These are phyloP conservation scores for Naganishia vaughanmartiniae DNA, from an alignment of 768 basidiomycete species.

Conservation along the genomic window DNA sequence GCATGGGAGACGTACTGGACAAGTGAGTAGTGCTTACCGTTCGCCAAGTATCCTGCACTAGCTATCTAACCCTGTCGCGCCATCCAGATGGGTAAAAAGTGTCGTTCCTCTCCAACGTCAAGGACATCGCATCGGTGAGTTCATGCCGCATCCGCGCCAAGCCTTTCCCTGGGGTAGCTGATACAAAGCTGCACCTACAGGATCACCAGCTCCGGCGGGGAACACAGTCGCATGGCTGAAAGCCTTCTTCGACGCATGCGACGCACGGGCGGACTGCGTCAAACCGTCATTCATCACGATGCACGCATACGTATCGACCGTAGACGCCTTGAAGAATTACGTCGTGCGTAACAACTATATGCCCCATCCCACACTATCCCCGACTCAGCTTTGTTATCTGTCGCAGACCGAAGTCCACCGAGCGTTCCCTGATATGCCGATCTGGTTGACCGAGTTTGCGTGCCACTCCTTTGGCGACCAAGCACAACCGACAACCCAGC, in stretches of 20 bases:
- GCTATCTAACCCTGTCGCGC: not conserved
- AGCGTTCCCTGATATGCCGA: not conserved
- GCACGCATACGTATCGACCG: slow-evolving; percentile 16
- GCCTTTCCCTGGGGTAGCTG: not conserved
- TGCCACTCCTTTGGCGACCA: slow-evolving; percentile 23
- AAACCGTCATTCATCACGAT: slow-evolving; percentile 12
- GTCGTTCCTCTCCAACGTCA: slow-evolving; percentile 11
- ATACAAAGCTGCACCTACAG: not conserved
- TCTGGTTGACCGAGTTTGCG: slow-evolving; percentile 30
- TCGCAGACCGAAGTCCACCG: slow-evolving; percentile 18
- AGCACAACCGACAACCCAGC: not conserved
- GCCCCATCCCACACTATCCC: not conserved
- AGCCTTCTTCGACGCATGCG: slow-evolving; percentile 21
- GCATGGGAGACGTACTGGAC: not conserved
- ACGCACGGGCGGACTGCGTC: slow-evolving; percentile 4
- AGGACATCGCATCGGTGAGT: slow-evolving; percentile 18
- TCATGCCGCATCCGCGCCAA: not conserved
- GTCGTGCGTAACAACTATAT: not conserved
- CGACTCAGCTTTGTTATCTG: not conserved
- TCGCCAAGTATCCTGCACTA: too few species aligned
- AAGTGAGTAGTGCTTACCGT: not conserved
- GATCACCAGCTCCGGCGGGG: slow-evolving; percentile 15
- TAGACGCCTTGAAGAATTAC: slow-evolving; percentile 5
- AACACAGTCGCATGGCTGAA: slow-evolving; percentile 20
- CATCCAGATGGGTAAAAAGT: slow-evolving; percentile 20